Base-by-base conservation (phyloP, 257 asterid genomes). In the Nicotiana undulata region DNA sequence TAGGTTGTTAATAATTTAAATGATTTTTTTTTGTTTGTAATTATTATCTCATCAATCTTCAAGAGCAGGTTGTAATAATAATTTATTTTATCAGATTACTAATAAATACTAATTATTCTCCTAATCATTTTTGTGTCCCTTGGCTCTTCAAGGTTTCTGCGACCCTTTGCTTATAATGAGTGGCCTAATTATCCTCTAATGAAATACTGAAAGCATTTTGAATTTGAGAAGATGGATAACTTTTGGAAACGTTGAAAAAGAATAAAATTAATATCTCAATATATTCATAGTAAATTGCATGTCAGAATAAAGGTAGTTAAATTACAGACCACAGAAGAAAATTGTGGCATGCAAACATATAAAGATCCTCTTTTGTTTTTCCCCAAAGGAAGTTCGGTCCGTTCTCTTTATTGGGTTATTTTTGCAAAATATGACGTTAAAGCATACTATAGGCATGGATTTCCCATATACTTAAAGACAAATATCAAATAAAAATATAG, bases 91-190 rank as follows among this genome's bases (percentile, higher is more conserved):
- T 46, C 77, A 72, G 37, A 46, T 46, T 72, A 46, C 22, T 72
- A 46, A 46, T 72, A 49, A 70, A 6, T 72, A 13, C 26, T 72
- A 46, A 49, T 49, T 72, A 72, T 72, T 72, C 78, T 49, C 17
- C 61, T 72, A 49, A 72, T 49, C 78, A 72, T 46, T 13, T 40
- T 72, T 49, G 26, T 72, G 78, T 44, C 78, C 78, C 78, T 72
- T 72, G 78, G 78, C 78, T 72, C 44, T 72, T 72, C 78, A 72
- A 72, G 44, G 60, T 72, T 46, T 72, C 51, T 24, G 40, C 17
- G 78, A 72, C 78, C 77, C 61, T 72, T 72, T 72, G 78, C 24
- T 72, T 46, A 72, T 53, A 72, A 13, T 32, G 20, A 2, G 3
- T 5, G 11, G 31, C 58, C 20, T 70, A 70, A 70, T 70, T 32